Evolutionary conservation across 441 rosid species (phyloP).

Genomic region (Adansonia gregorii): DNA sequence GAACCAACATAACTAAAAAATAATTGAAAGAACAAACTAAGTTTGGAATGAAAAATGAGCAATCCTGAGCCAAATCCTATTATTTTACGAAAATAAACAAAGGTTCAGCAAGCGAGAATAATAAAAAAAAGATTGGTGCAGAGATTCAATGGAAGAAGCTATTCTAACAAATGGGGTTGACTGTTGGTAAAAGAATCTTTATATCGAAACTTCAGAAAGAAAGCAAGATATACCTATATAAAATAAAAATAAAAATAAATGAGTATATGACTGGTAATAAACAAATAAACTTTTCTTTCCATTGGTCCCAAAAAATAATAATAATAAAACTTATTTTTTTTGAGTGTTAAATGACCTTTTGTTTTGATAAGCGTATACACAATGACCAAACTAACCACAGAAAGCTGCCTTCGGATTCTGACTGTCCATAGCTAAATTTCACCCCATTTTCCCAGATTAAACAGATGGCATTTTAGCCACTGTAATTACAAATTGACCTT

Average conservation of each 20-base stretch:
- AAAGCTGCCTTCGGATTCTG: background rate
- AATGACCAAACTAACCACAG: slow-evolving; percentile 15
- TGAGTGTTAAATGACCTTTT: background rate
- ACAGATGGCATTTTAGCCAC: slow-evolving; percentile 14
- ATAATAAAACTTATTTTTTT: background rate
- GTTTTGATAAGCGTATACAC: background rate
- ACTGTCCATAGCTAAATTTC: background rate
- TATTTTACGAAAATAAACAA: background rate
- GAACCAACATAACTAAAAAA: background rate
- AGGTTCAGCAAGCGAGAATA: background rate
- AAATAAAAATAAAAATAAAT: no score
- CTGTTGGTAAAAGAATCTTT: no score
- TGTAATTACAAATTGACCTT: background rate
- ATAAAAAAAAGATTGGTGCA: background rate
- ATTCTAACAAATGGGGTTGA: no score
- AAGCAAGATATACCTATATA: no score
- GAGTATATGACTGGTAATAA: background rate
- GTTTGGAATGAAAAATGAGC: background rate
- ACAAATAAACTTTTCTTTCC: background rate
- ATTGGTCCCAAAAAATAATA: background rate
- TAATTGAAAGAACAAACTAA: background rate
- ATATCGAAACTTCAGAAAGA: no score
- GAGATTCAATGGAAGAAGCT: no score
- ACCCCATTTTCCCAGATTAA: background rate
- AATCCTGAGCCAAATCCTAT: background rate